Evolutionary conservation across 306 rosid genomes (phyloP).

Genomic region (Pyrus pyrifolia): DNA sequence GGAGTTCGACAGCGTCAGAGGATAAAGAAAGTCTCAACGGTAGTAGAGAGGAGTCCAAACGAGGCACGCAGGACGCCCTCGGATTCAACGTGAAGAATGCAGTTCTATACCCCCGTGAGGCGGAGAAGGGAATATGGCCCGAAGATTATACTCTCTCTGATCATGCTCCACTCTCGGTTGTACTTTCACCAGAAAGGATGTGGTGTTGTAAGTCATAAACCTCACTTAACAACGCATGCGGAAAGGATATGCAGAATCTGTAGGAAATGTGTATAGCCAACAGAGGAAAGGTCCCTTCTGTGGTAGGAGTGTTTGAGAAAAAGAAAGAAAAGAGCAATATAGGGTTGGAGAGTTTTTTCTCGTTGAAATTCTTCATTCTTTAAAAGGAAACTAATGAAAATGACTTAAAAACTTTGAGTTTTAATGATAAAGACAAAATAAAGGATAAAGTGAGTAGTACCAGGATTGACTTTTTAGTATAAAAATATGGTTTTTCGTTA

Average conservation of each 20-base stretch:
- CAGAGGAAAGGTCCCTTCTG: background rate
- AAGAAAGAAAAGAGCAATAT: background rate
- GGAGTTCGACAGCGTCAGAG: constrained; percentile 52
- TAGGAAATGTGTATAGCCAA: background rate
- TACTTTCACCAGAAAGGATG: constrained; percentile 50
- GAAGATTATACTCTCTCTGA: constrained; percentile 73
- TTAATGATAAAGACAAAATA: no score
- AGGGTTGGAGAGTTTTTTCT: background rate
- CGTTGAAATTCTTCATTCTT: background rate
- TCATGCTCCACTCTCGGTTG: constrained; percentile 66
- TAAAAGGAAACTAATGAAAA: background rate
- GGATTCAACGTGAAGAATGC: constrained; percentile 78
- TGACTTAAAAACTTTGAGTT: no score
- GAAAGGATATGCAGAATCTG: background rate
- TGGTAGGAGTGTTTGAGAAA: background rate
- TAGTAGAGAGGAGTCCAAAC: constrained; percentile 17
- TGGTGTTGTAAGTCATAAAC: constrained; percentile 23
- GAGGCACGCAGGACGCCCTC: constrained; percentile 23
- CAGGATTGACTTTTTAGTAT: no score
- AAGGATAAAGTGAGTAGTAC: no score
- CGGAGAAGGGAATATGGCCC: constrained; percentile 79
- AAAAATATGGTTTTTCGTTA: no score
- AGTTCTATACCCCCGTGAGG: constrained; percentile 59
- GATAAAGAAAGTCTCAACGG: constrained; percentile 31
- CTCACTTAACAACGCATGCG: background rate